Conservation (phyloP, 1,139 yeast genomes). For the Saccharomycopsis hybrid region DNA sequence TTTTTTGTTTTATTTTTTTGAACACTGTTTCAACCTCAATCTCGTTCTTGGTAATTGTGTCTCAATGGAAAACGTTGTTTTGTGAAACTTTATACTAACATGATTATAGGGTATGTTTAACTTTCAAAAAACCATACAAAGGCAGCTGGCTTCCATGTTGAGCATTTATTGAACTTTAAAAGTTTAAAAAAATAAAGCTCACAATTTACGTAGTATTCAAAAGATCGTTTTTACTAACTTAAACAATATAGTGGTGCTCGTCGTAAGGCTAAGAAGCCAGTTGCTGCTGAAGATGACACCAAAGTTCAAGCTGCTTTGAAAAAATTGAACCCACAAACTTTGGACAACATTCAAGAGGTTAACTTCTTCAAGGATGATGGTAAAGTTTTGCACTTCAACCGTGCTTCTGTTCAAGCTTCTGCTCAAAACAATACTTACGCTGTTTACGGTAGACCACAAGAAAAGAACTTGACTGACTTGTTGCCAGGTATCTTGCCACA, state of each 20-base stretch:
- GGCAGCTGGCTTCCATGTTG: no score
- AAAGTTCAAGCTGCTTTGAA: constrained; percentile 86
- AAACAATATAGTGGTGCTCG: constrained; percentile 36
- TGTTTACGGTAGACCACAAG: constrained; percentile 92
- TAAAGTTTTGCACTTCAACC: constrained; percentile 89
- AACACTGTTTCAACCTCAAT: no score
- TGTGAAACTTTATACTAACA: no score
- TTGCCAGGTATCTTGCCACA: constrained; percentile 94
- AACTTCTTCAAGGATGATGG: constrained; percentile 97
- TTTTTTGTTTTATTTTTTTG: no score
- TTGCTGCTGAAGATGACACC: constrained; percentile 72
- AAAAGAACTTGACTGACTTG: constrained; percentile 87
- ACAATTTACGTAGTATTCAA: background rate
- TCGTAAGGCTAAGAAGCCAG: constrained; percentile 56
- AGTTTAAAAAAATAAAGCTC: no score
- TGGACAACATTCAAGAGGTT: constrained; percentile 91
- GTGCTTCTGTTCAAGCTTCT: constrained; percentile 93
- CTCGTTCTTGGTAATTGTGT: no score
- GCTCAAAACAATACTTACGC: constrained; percentile 89
- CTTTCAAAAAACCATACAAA: no score
- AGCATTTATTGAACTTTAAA: no score
- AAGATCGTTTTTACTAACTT: background rate
- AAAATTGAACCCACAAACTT: constrained; percentile 83
- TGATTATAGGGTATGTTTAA: no score
- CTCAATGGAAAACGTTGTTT: no score